Conservation (phyloP, 306 rosid genomes). For the Glycyrrhiza uralensis region DNA sequence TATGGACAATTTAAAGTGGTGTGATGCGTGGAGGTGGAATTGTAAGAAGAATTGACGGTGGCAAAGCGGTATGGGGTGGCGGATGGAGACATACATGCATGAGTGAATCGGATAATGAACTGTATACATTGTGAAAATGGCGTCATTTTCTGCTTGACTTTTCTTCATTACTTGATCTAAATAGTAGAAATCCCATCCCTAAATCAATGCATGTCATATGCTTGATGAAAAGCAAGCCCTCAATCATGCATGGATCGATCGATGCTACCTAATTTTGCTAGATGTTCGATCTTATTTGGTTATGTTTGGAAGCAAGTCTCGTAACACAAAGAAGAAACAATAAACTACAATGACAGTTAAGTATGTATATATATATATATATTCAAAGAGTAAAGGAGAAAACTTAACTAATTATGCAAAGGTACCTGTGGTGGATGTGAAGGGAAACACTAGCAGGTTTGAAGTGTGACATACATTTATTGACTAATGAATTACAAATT, state of each 20-base stretch:
- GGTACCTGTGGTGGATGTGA: no score
- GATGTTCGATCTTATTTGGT: conserved; percentile 4
- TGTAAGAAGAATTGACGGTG: not conserved
- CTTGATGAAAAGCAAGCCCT: not conserved
- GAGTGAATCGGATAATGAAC: not conserved
- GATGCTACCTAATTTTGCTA: not conserved
- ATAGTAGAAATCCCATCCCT: conserved; percentile 21
- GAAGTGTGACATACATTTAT: no score
- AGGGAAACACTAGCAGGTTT: no score
- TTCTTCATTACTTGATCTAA: conserved; percentile 1
- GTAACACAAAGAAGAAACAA: not conserved
- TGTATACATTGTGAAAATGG: conserved; percentile 26
- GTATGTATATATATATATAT: no score
- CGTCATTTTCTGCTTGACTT: conserved; percentile 53
- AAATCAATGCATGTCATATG: conserved; percentile 5
- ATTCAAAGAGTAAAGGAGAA: no score
- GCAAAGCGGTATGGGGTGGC: conserved; percentile 6
- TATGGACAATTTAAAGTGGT: conserved; percentile 7
- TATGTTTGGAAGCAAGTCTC: not conserved
- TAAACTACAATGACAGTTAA: no score
- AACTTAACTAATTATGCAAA: no score
- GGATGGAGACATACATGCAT: conserved; percentile 16
- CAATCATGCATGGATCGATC: conserved; percentile 25
- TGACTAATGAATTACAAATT: no score
- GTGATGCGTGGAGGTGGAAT: not conserved